Conservation (phyloP, 495 filamentous ascomycete species). For the Aspergillus asperescens region DNA sequence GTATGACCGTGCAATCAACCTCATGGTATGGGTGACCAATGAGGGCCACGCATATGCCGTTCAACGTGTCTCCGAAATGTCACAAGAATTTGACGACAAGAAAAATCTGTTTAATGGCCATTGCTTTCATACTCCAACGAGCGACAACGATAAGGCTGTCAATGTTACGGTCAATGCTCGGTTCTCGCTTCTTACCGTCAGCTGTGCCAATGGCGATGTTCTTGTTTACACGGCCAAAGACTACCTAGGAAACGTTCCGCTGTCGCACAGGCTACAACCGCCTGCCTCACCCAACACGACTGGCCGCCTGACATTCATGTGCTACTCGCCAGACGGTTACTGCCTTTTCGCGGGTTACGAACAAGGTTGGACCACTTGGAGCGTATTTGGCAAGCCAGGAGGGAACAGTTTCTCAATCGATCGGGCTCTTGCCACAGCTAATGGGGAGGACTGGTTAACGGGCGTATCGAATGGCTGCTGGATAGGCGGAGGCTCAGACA, state of each 20-base stretch:
- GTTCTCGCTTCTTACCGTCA: slow-evolving; percentile 87
- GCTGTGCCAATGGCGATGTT: slow-evolving; percentile 73
- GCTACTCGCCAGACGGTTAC: slow-evolving; percentile 93
- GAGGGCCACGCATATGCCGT: slow-evolving; percentile 91
- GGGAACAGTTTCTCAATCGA: slow-evolving; percentile 76
- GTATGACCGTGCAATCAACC: slow-evolving; percentile 94
- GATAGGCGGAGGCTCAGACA: slow-evolving; percentile 81
- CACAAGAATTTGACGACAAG: slow-evolving; percentile 29
- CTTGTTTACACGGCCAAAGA: slow-evolving; percentile 86
- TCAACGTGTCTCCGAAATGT: slow-evolving; percentile 53
- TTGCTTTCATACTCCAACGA: slow-evolving; percentile 75
- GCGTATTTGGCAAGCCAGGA: slow-evolving; percentile 87
- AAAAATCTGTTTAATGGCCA: slow-evolving; percentile 82
- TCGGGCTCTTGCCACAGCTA: slow-evolving; percentile 52
- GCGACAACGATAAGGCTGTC: slow-evolving; percentile 53
- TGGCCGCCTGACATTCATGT: slow-evolving; percentile 67
- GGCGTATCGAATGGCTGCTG: slow-evolving; percentile 73
- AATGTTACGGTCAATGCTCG: slow-evolving; percentile 85
- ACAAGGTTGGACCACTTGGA: slow-evolving; percentile 92
- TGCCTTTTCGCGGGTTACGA: slow-evolving; percentile 93
- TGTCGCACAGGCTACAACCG: slow-evolving; percentile 73
- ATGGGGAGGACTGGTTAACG: slow-evolving; percentile 73
- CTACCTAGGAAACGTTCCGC: slow-evolving; percentile 85
- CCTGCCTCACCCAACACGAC: slow-evolving; percentile 59
- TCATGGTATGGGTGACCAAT: slow-evolving; percentile 87